A percentile compares a stretch with the other conserved stretches of the same genome.
Evolutionary conservation across 148 eudicot genomes (phyloP).

Genomic region (Fagopyrum homotropicum): DNA sequence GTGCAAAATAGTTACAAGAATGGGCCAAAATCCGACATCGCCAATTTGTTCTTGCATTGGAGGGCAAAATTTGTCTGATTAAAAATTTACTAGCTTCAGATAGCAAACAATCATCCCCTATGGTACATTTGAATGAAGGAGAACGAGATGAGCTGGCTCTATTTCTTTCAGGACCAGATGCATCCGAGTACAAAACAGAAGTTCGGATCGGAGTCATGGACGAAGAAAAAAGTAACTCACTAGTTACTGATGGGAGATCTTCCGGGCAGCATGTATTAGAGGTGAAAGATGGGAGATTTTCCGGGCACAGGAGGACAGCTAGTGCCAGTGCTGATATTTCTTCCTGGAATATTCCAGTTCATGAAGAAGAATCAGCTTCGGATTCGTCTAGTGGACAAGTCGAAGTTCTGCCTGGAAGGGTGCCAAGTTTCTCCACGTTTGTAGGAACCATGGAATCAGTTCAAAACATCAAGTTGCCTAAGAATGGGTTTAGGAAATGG

Average conservation of each 20-base stretch:
- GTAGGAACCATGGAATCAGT: slow-evolving; percentile 53
- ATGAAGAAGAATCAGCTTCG: slow-evolving; percentile 30
- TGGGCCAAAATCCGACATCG: slow-evolving; percentile 40
- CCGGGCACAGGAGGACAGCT: slow-evolving; percentile 66
- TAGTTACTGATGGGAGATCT: slow-evolving; percentile 23
- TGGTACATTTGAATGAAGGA: slow-evolving; percentile 76
- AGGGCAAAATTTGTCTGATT: slow-evolving; percentile 30
- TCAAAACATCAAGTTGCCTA: slow-evolving; percentile 48
- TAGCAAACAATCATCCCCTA: slow-evolving; percentile 49
- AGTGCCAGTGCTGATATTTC: slow-evolving; percentile 75
- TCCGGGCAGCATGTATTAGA: slow-evolving; percentile 22
- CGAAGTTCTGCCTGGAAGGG: slow-evolving; percentile 44
- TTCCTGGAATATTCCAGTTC: slow-evolving; percentile 44
- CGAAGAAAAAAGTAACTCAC: slow-evolving; percentile 15
- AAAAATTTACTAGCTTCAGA: slow-evolving; percentile 19
- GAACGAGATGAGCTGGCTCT: slow-evolving; percentile 62
- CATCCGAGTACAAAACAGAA: slow-evolving; percentile 6
- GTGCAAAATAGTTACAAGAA: slow-evolving; percentile 45
- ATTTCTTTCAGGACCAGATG: slow-evolving; percentile 54
- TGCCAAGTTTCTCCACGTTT: slow-evolving; percentile 60
- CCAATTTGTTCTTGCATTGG: slow-evolving; percentile 55
- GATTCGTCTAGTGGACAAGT: slow-evolving; percentile 29
- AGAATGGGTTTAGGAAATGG: slow-evolving; percentile 61
- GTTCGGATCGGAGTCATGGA: slow-evolving; percentile 17
- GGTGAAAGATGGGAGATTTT: slow-evolving; percentile 32